phyloP scores from a whole-genome alignment of 305 asterid species.

The Euphrasia arctica region DNA sequence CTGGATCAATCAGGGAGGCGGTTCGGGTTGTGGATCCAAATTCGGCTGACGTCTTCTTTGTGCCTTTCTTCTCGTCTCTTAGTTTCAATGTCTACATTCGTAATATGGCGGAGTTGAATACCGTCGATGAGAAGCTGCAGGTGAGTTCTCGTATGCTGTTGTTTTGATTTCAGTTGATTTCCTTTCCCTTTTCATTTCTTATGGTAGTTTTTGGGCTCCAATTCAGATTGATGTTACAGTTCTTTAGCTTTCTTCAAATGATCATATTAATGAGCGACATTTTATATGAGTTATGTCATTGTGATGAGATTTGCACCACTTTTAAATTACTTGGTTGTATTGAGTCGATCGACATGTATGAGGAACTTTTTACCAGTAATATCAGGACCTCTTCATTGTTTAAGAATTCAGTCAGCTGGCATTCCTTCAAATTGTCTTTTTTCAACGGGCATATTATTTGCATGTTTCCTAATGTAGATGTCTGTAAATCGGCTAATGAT shows the following conservation, averaged over 20 bases:
- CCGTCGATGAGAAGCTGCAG: slow-evolving; percentile 70
- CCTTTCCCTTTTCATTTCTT: background rate
- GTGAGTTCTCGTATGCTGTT: slow-evolving; percentile 31
- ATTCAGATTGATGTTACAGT: background rate
- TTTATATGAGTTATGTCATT: background rate
- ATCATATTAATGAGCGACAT: background rate
- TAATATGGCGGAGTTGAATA: slow-evolving; percentile 54
- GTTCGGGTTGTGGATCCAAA: slow-evolving; percentile 33
- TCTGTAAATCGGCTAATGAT: background rate
- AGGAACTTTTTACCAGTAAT: background rate
- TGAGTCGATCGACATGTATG: background rate
- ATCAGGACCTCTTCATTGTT: background rate
- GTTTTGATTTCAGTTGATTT: background rate
- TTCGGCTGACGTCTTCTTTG: slow-evolving; percentile 33
- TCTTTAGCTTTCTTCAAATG: background rate
- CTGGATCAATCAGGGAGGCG: slow-evolving; percentile 26
- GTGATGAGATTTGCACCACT: too few species aligned
- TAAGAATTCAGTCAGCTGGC: slow-evolving; percentile 2
- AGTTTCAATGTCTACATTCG: slow-evolving; percentile 45
- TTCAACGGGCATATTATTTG: background rate
- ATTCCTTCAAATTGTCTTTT: slow-evolving; percentile 7
- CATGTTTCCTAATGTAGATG: slow-evolving; percentile 8
- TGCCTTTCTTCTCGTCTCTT: slow-evolving; percentile 36
- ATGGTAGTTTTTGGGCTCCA: background rate
- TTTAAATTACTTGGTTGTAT: background rate